Percentiles rank a stretch among this genome's conserved stretches.
Evolutionary conservation across 2,329 filamentous ascomycete genomes (phyloP).

Genomic region (Xylariomycetidae sp.): DNA sequence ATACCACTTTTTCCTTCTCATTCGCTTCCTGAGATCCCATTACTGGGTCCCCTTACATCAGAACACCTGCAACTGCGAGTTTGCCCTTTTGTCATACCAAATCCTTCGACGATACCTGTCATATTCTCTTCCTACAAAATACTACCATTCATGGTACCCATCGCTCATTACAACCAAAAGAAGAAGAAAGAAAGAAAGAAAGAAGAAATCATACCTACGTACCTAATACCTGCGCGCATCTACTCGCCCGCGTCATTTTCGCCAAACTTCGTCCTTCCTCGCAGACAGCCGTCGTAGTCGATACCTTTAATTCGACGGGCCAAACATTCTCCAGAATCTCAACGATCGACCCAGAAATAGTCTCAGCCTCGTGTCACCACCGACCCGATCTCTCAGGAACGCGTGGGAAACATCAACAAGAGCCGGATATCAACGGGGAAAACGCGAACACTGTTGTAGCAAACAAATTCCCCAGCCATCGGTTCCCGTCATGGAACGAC

Average conservation of each 20-base stretch:
- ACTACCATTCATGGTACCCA: too few relatives aligned
- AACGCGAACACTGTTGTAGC: slow-evolving; percentile 19
- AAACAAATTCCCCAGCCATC: slow-evolving; percentile 10
- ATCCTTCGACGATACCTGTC: too few relatives aligned
- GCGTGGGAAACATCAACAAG: slow-evolving; percentile 9
- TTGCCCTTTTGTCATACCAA: too few relatives aligned
- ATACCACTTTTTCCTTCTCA: too few relatives aligned
- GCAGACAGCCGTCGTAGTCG: slow-evolving; percentile 14
- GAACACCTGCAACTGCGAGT: too few relatives aligned
- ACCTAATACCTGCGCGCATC: background rate
- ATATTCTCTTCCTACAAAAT: too few relatives aligned
- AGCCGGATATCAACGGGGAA: slow-evolving; percentile 12
- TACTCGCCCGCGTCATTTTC: slow-evolving; percentile 1
- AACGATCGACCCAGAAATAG: slow-evolving; percentile 11
- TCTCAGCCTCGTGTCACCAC: slow-evolving; percentile 11
- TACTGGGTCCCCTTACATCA: too few relatives aligned
- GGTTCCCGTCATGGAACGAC: slow-evolving; percentile 19
- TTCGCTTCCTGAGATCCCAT: too few relatives aligned
- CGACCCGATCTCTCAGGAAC: slow-evolving; percentile 6
- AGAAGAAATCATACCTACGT: slow-evolving; percentile 2
- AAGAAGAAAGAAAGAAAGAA: too few relatives aligned
- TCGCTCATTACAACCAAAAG: too few relatives aligned
- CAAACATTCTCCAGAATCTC: slow-evolving; percentile 15
- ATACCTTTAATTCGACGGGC: slow-evolving; percentile 14
- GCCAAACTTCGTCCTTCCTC: slow-evolving; percentile 6